Evolutionary conservation across 2,329 filamentous ascomycete species (phyloP).

Genomic region (Neofusicoccum cordaticola): DNA sequence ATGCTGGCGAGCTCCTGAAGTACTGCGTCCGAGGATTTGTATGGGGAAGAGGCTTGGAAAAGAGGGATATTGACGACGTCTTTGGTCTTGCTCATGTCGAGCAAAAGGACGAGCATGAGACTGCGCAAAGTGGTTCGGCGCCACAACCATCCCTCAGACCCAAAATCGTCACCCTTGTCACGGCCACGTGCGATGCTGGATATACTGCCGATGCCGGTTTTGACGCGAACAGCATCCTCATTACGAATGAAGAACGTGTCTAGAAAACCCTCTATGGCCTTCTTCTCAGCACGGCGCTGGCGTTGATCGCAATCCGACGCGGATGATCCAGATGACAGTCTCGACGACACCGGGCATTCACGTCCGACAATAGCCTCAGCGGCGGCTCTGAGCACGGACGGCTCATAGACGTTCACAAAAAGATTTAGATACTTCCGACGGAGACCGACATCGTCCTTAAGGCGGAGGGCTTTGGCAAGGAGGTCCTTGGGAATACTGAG

Average conservation of each 20-base stretch:
- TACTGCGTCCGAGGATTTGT: slow-evolving; percentile 57
- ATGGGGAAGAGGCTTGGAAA: slow-evolving; percentile 50
- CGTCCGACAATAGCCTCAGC: slow-evolving; percentile 61
- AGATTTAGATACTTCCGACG: slow-evolving; percentile 56
- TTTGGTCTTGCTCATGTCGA: slow-evolving; percentile 53
- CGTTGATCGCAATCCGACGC: slow-evolving; percentile 35
- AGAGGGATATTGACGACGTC: slow-evolving; percentile 43
- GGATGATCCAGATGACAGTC: slow-evolving; percentile 36
- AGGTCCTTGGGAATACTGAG: slow-evolving; percentile 55
- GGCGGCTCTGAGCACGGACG: slow-evolving; percentile 49
- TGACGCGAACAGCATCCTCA: slow-evolving; percentile 50
- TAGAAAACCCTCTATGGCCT: slow-evolving; percentile 52
- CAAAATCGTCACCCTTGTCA: slow-evolving; percentile 38
- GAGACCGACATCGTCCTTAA: slow-evolving; percentile 57
- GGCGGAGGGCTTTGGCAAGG: slow-evolving; percentile 43
- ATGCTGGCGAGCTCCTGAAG: slow-evolving; percentile 52
- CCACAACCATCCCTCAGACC: slow-evolving; percentile 49
- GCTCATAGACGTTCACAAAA: slow-evolving; percentile 58
- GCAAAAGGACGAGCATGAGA: slow-evolving; percentile 58
- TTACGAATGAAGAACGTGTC: slow-evolving; percentile 58
- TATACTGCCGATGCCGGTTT: slow-evolving; percentile 37
- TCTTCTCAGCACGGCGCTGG: slow-evolving; percentile 36
- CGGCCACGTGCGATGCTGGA: slow-evolving; percentile 35
- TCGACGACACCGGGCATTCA: slow-evolving; percentile 38
- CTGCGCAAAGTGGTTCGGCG: slow-evolving; percentile 57